Evolutionary conservation across 164 flowering plant genomes (phyloP).

Genomic region (Vitis riparia): DNA sequence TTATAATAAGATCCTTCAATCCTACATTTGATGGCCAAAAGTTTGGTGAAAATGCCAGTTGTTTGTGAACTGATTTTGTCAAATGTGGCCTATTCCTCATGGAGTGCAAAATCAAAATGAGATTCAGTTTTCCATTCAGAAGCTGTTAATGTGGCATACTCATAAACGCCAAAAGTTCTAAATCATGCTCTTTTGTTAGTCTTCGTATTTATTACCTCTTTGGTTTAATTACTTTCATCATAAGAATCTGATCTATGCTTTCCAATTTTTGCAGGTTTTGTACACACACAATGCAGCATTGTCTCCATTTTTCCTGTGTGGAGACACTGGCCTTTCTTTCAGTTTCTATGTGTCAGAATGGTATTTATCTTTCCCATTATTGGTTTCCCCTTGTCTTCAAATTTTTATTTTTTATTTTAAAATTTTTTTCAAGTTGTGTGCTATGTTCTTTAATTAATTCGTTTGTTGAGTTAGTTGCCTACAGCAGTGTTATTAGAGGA

Average conservation of each 20-base stretch:
- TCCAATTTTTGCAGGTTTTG: conserved; percentile 17
- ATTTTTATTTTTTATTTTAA: background rate
- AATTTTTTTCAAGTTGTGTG: background rate
- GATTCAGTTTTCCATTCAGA: too few species aligned
- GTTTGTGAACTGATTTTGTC: too few species aligned
- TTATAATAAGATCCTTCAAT: too few species aligned
- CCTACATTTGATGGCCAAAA: too few species aligned
- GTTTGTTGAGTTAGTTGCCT: conserved; percentile 4
- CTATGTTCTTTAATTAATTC: conserved; percentile 5
- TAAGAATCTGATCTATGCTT: background rate
- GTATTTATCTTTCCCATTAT: background rate
- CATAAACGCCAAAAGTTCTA: too few species aligned
- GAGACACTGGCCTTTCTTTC: conserved; percentile 1
- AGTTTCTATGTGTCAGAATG: background rate
- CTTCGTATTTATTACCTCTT: background rate
- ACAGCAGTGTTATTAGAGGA: background rate
- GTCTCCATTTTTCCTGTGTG: conserved; percentile 20
- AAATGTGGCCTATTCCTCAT: too few species aligned
- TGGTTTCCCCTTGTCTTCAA: background rate
- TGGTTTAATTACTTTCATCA: background rate
- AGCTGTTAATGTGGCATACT: too few species aligned
- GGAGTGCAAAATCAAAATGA: too few species aligned
- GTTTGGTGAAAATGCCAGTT: too few species aligned
- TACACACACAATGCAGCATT: background rate
- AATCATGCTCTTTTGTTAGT: background rate